Conservation (phyloP, 768 basidiomycete genomes). For the Polyporus arcularius region DNA sequence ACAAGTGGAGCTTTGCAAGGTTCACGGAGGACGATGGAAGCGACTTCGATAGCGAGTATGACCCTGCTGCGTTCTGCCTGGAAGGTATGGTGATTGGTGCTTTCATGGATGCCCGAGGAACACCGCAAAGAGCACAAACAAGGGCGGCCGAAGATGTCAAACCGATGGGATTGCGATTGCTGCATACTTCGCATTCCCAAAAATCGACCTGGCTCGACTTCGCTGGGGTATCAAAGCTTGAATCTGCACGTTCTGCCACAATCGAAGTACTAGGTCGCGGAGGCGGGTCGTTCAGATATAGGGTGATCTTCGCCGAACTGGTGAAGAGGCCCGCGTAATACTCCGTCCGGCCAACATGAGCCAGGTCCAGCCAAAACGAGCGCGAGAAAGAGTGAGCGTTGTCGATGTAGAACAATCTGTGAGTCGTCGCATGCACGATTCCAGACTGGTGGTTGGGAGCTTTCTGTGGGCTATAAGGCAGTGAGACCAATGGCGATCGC, state of each 20-base stretch:
- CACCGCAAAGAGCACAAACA: slow-evolving; percentile 84
- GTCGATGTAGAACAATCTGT: slow-evolving; percentile 85
- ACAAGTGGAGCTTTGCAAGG: slow-evolving; percentile 14
- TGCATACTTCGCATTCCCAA: slow-evolving; percentile 93
- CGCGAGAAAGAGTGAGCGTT: slow-evolving; percentile 43
- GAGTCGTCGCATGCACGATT: slow-evolving; percentile 70
- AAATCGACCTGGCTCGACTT: slow-evolving; percentile 40
- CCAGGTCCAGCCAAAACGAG: slow-evolving; percentile 72
- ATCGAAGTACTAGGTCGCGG: slow-evolving; percentile 7
- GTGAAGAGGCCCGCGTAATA: slow-evolving; percentile 89
- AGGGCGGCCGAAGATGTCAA: slow-evolving; percentile 66
- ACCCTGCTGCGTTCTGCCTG: neutral
- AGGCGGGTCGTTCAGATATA: slow-evolving; percentile 49
- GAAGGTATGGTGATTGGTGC: slow-evolving; percentile 27
- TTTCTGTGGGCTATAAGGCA: slow-evolving; percentile 67
- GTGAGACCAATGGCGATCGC: no score
- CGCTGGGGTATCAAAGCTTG: slow-evolving; percentile 10
- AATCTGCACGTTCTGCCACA: neutral
- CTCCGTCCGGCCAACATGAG: slow-evolving; percentile 72
- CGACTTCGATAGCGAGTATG: slow-evolving; percentile 42
- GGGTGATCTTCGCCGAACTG: slow-evolving; percentile 86
- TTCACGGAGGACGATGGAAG: slow-evolving; percentile 41
- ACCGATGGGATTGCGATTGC: slow-evolving; percentile 76
- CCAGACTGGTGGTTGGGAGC: slow-evolving; percentile 78
- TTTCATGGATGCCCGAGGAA: slow-evolving; percentile 48